Base-by-base conservation (phyloP, 352 stramenopile species). In the Phytophthora brassicae region DNA sequence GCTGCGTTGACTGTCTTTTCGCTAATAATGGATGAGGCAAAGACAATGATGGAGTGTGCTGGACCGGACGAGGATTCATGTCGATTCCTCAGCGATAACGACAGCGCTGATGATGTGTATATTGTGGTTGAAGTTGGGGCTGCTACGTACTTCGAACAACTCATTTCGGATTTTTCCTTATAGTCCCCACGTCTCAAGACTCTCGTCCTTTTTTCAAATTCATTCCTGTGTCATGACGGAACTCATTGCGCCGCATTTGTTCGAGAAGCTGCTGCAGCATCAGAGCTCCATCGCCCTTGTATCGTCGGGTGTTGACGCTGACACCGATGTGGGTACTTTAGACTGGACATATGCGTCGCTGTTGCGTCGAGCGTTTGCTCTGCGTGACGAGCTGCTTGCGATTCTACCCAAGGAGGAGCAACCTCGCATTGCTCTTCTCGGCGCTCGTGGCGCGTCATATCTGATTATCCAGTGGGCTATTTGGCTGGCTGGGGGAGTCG, bases 401-500 rank as follows among this genome's bases (percentile, higher is more conserved):
- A 48, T 48, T 9, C 56, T 74, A 14, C n/a, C 51, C 0, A 44
- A 44, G 6, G 26, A 56, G 2, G 44, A 66, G 9, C 64, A 79
- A 39, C 67, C 67, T 47, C 74, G 74, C 20, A 53, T 88, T 6
- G 74, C 75, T 12, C 60, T 75, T 33, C 68, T 88, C 14, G 74
- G 76, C 41, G 65, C 56, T 33, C 76, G 76, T 33, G 76, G 66
- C 0, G 64, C 76, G 33, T 75, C 76, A 44, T 92, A 89, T 54
- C 52, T 93, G 13, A 58, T 74, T 9, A 83, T 87, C 22, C 78
- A 91, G 49, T 95, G 81, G 82, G 84, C 74, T 3, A 86, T 88
- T 56, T 95, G 85, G 85, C 70, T 88, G 11, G 73, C 79, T 0
- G 85, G 81, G 9, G 78, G 63, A 29, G 71, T 91, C 36, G 83